Conservation (phyloP, 345 rosid genomes). For the Aurinia saxatilis region DNA sequence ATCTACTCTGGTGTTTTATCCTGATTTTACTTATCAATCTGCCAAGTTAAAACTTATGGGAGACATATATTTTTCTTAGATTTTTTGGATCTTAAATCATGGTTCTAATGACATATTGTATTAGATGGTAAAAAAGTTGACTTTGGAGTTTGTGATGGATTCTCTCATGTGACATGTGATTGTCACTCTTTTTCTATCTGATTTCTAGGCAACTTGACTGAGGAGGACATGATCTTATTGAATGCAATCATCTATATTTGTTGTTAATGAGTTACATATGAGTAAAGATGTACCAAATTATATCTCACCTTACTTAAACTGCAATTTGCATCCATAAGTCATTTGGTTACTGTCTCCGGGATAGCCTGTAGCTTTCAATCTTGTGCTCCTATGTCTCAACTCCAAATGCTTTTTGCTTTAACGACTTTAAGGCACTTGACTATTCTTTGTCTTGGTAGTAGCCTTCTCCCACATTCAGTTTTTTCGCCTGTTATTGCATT, state of each 20-base stretch:
- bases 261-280: not conserved
- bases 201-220: not conserved
- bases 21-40: not conserved
- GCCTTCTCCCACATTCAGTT: not conserved
- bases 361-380: not conserved
- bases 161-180: not conserved
- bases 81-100: conserved; percentile 7
- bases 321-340: not conserved
- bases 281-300: not conserved
- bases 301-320: not conserved
- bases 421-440: not conserved
- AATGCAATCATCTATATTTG: not conserved
- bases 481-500: not conserved
- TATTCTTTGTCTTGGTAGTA: not conserved
- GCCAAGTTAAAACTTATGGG: not conserved
- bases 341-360: conserved; percentile 4
- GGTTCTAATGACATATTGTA: not conserved
- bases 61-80: not conserved
- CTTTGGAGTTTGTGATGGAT: conserved; percentile 13
- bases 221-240: not conserved
- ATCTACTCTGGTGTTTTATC: not conserved
- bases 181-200: not conserved
- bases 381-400: not conserved
- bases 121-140: not conserved
- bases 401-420: conserved; percentile 1